Conservation (phyloP, 441 rosid genomes). For the Eruca vesicaria region DNA sequence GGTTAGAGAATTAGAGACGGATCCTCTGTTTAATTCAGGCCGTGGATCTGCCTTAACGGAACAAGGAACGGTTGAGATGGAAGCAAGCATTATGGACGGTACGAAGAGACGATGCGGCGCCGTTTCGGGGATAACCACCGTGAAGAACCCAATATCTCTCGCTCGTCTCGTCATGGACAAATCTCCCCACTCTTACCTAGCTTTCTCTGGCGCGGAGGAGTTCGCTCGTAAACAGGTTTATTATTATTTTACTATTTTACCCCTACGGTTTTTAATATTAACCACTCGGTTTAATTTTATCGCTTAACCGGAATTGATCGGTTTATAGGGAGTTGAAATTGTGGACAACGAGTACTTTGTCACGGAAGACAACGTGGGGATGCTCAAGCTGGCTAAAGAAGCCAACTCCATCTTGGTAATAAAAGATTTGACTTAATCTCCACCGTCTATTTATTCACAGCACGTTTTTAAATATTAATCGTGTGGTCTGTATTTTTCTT, state of each 20-base stretch:
- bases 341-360: slow-evolving; percentile 79
- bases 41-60: slow-evolving; percentile 92
- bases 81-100: slow-evolving; percentile 97
- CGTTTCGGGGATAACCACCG: slow-evolving; percentile 83
- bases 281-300: slow-evolving; percentile 2
- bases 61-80: slow-evolving; percentile 93
- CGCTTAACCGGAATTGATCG: background rate
- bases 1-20: slow-evolving; percentile 86
- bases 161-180: slow-evolving; percentile 95
- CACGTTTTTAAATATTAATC: background rate
- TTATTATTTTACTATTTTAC: slow-evolving; percentile 7
- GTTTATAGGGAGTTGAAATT: slow-evolving; percentile 64
- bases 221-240: slow-evolving; percentile 86
- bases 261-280: slow-evolving; percentile 6
- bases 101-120: slow-evolving; percentile 84
- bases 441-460: slow-evolving; percentile 17
- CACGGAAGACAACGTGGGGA: slow-evolving; percentile 81
- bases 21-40: slow-evolving; percentile 91
- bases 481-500: background rate
- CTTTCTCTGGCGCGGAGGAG: slow-evolving; percentile 87
- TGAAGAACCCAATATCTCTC: slow-evolving; percentile 82
- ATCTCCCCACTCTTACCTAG: slow-evolving; percentile 93
- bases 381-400: slow-evolving; percentile 82
- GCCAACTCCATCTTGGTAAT: slow-evolving; percentile 81
- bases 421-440: background rate